Percentiles rank a stretch among this genome's conserved stretches.
Conservation (phyloP, 345 rosid genomes). For the Rhodomyrtus tomentosa region DNA sequence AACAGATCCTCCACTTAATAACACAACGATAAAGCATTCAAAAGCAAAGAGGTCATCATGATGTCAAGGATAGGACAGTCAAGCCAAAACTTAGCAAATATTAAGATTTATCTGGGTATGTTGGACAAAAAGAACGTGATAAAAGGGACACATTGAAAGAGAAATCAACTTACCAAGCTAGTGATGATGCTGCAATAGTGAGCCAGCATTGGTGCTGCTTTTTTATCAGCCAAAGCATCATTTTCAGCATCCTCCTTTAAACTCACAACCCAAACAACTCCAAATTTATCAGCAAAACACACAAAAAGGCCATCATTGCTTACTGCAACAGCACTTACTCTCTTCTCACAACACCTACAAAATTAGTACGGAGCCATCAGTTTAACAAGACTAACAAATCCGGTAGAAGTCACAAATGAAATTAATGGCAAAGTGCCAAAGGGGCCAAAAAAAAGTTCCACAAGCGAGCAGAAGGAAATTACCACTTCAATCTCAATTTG, state of each 20-base stretch:
- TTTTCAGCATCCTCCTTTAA: conserved; percentile 30
- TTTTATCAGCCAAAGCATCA: conserved; percentile 23
- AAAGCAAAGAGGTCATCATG: background rate
- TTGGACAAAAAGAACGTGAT: background rate
- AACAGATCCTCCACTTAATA: conserved; percentile 4
- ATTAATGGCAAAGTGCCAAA: background rate
- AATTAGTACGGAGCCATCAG: background rate
- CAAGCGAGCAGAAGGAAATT: background rate
- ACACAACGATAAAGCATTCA: background rate
- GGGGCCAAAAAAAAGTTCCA: background rate
- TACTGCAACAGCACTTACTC: conserved; percentile 76
- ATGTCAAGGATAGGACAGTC: background rate
- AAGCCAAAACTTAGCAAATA: background rate
- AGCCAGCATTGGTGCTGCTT: conserved; percentile 63
- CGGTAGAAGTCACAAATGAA: background rate
- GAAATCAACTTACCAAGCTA: conserved; percentile 41
- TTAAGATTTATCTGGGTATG: background rate
- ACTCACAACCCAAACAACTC: conserved; percentile 85
- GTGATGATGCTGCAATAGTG: conserved; percentile 98
- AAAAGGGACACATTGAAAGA: background rate
- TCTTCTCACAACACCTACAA: conserved; percentile 74
- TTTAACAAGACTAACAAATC: background rate
- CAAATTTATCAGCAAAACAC: conserved; percentile 93
- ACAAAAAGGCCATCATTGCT: conserved; percentile 51
- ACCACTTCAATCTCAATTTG: background rate